Conservation (phyloP, 2,329 filamentous ascomycete genomes). For the Fusarium decemcellulare region DNA sequence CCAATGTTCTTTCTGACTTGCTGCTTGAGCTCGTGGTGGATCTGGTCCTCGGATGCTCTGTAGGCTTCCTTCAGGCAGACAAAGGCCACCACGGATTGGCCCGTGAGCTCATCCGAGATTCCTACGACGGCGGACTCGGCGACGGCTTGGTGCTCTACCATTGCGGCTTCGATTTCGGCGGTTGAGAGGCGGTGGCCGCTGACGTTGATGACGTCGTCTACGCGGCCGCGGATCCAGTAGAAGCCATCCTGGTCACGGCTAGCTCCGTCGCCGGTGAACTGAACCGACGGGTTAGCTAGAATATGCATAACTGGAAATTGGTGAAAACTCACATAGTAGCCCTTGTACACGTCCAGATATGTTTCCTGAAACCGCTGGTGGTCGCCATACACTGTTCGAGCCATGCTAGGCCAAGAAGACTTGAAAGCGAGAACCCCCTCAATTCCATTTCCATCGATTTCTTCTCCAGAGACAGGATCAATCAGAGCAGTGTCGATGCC, state of each 20-base stretch:
- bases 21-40: slow-evolving; percentile 88
- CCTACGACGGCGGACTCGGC: slow-evolving; percentile 95
- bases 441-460: slow-evolving; percentile 90
- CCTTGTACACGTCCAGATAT: slow-evolving; percentile 94
- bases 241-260: slow-evolving; percentile 94
- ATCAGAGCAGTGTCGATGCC: slow-evolving; percentile 95
- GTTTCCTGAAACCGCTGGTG: slow-evolving; percentile 98
- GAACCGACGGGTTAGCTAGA: background rate
- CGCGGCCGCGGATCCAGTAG: slow-evolving; percentile 97
- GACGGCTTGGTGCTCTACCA: slow-evolving; percentile 88
- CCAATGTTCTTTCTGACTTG: slow-evolving; percentile 95
- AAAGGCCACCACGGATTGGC: slow-evolving; percentile 94
- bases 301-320: too few species aligned
- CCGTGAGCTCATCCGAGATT: slow-evolving; percentile 89
- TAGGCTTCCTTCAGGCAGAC: slow-evolving; percentile 78
- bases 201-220: slow-evolving; percentile 97
- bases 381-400: slow-evolving; percentile 94
- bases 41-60: slow-evolving; percentile 69
- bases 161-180: slow-evolving; percentile 93
- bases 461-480: slow-evolving; percentile 90
- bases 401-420: slow-evolving; percentile 96
- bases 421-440: slow-evolving; percentile 95
- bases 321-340: slow-evolving; percentile 83
- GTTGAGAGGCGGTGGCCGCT: slow-evolving; percentile 95
- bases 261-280: slow-evolving; percentile 91